A percentile compares a stretch with the other conserved stretches of the same genome.
phyloP scores from a whole-genome alignment of 2,329 filamentous ascomycete genomes.

The Immersiporthe knoxdaviesiana region DNA sequence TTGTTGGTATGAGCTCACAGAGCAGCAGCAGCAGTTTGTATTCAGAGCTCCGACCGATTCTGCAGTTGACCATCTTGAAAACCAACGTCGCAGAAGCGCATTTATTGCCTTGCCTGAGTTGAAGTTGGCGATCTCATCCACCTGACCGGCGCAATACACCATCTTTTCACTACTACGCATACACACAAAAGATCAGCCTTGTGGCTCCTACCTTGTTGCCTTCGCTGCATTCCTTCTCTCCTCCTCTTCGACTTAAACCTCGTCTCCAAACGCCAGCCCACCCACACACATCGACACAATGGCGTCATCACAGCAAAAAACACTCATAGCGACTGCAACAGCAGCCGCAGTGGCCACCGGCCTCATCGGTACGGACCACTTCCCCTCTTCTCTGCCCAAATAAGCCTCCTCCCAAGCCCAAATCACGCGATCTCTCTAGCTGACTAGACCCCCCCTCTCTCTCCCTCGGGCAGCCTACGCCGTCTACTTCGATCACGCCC shows the following conservation, averaged over 20 bases:
- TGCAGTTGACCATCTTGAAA: constrained; percentile 6
- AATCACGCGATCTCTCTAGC: not conserved
- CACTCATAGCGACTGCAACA: constrained; percentile 62
- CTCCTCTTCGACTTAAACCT: not conserved
- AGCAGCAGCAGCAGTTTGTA: constrained; percentile 11
- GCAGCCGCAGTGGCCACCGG: constrained; percentile 64
- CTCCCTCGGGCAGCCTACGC: constrained; percentile 57
- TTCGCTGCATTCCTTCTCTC: not conserved
- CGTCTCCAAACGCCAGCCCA: constrained; percentile 5
- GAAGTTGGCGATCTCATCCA: not conserved
- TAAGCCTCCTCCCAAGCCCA: not conserved
- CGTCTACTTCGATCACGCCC: constrained; percentile 70
- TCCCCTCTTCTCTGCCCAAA: constrained; percentile 16
- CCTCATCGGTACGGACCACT: constrained; percentile 56
- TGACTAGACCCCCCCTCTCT: constrained; percentile 29
- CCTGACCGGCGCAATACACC: not conserved
- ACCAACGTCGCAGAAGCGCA: constrained; percentile 6
- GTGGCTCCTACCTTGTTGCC: not conserved
- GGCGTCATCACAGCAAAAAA: constrained; percentile 60
- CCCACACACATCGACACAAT: constrained; percentile 58
- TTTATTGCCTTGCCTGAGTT: constrained; percentile 1
- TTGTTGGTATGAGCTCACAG: constrained; percentile 17
- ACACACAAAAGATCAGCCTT: not conserved
- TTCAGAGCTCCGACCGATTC: constrained; percentile 11
- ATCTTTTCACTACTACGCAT: not conserved